Conservation (phyloP, 768 basidiomycete genomes). For the Floccularia luteovirens region DNA sequence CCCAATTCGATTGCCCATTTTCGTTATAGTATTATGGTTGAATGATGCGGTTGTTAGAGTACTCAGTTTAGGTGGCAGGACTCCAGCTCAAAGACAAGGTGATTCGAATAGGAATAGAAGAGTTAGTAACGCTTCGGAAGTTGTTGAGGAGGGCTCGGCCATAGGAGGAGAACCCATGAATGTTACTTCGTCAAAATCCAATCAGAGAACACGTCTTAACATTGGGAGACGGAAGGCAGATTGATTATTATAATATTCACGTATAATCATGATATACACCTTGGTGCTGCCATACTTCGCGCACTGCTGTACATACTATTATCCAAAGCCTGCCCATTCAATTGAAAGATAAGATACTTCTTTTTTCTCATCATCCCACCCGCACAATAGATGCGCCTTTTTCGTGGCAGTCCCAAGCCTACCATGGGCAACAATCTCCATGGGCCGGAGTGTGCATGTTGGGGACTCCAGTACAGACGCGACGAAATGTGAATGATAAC, state of each 20-base stretch:
- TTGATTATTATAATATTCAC: constrained; percentile 15
- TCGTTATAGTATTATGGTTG: constrained; percentile 63
- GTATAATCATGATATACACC: no score
- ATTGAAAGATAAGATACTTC: constrained; percentile 71
- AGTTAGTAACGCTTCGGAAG: constrained; percentile 46
- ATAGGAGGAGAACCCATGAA: constrained; percentile 21
- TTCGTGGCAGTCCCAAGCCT: constrained; percentile 95
- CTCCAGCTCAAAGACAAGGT: constrained; percentile 9
- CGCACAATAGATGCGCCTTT: constrained; percentile 88
- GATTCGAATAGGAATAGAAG: constrained; percentile 17
- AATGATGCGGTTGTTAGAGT: constrained; percentile 64
- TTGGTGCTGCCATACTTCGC: no score
- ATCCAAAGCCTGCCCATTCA: constrained; percentile 91
- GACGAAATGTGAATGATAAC: constrained; percentile 96
- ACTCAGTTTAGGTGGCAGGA: constrained; percentile 45
- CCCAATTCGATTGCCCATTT: constrained; percentile 76
- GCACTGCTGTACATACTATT: constrained; percentile 1
- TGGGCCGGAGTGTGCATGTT: constrained; percentile 55
- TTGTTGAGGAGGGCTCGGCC: constrained; percentile 48
- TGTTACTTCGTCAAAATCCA: constrained; percentile 6
- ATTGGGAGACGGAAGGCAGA: constrained; percentile 42
- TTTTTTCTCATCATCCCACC: constrained; percentile 70
- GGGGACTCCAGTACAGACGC: constrained; percentile 73
- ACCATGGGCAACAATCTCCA: constrained; percentile 95
- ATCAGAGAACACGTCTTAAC: constrained; percentile 20